phyloP scores from a whole-genome alignment of 2,329 filamentous ascomycete genomes.

The Arachnomyces sp. region DNA sequence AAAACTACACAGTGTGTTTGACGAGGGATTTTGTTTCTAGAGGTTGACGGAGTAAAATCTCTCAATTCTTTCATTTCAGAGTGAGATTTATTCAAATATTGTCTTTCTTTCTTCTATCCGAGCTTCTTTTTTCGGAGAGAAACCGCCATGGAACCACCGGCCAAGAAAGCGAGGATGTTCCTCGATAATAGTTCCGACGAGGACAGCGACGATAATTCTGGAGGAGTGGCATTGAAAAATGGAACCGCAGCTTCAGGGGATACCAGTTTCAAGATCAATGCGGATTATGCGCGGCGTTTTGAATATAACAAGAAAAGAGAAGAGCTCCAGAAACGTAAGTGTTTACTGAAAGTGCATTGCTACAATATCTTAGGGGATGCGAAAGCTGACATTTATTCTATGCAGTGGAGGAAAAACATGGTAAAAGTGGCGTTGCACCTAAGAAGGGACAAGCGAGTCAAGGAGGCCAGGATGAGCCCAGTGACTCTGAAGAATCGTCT shows the following conservation, averaged over 20 bases:
- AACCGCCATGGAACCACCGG: slow-evolving; percentile 32
- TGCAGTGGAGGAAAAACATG: slow-evolving; percentile 82
- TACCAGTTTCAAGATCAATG: slow-evolving; percentile 68
- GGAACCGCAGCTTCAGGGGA: slow-evolving; percentile 24
- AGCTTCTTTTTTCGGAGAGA: slow-evolving; percentile 4
- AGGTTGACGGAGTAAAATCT: slow-evolving; percentile 13
- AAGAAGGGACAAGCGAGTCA: slow-evolving; percentile 32
- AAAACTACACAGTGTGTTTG: no score
- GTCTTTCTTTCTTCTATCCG: slow-evolving; percentile 23
- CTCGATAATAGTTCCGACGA: slow-evolving; percentile 34
- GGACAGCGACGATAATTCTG: slow-evolving; percentile 32
- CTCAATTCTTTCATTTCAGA: background rate
- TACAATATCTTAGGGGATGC: slow-evolving; percentile 1
- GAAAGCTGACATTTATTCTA: background rate
- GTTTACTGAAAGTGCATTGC: background rate
- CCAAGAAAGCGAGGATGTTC: slow-evolving; percentile 34
- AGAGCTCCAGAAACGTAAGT: slow-evolving; percentile 56
- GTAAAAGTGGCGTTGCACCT: slow-evolving; percentile 38
- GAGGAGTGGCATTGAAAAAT: slow-evolving; percentile 27
- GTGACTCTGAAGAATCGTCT: slow-evolving; percentile 56
- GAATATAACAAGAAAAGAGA: slow-evolving; percentile 97
- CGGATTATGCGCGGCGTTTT: slow-evolving; percentile 80
- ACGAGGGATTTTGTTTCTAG: background rate
- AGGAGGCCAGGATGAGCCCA: slow-evolving; percentile 43
- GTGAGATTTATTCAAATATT: no score